Base-by-base conservation (phyloP, 1,139 yeast species). In the Insectozyma bohioensis region DNA sequence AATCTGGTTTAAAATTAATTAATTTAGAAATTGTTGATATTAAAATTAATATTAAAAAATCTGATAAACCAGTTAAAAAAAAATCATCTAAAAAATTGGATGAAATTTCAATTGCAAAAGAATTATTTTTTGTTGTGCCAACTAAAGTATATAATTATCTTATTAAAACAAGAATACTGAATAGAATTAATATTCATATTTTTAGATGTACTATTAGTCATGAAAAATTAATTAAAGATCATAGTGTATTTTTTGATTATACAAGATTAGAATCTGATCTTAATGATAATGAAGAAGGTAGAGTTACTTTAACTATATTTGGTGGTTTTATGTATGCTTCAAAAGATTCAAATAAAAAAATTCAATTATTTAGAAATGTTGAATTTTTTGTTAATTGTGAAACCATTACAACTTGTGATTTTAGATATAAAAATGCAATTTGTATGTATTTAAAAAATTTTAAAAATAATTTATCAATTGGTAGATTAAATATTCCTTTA, bases 151-250 rank as follows among this genome's bases (percentile, higher is more conserved):
- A 48, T 33, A 48, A 52, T 26, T 28, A 43, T 9, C 16, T 49
- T 5, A 40, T 51, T 20, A 38, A 41, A 18, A 47, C 51, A 19
- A 44, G 51, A 28, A 26, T 63, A 6, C 40, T 65, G 29, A 66
- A 65, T 41, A 61, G 58, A 34, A 35, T 67, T 33, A 58, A 55
- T 18, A 44, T 67, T 19, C 62, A 61, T 30, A 28, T 65, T 4
- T 49, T 50, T 31, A 50, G 63, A 24, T 45, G 51, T 19, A 43
- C 60, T 1, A 28, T 63, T 5, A 34, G 34, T 31, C 51, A 51
- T 30, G 46, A 49, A 16, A 48, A 37, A 4, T 30, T 47, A 12
- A 43, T 45, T 24, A 47, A 47, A 4, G 36, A 49, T n/a, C 35
- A 43, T 28, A 38, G 46, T 3, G 36, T 56, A 12, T 49, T 48